These are phyloP conservation scores for Boletus vinaceobasis DNA, from an alignment of 768 basidiomycete genomes.

Conservation along the genomic window DNA sequence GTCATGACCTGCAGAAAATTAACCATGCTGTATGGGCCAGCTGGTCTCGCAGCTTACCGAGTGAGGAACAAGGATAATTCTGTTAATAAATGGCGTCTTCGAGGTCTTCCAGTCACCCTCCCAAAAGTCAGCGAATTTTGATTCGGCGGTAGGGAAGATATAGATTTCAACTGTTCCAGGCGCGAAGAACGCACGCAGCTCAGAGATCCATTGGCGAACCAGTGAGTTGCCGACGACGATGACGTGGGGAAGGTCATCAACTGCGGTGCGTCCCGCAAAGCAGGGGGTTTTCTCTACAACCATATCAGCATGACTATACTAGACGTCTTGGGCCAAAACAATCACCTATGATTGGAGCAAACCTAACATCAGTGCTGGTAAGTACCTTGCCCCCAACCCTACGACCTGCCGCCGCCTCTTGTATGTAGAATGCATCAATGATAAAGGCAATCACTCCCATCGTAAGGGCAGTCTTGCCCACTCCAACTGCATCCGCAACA, in stretches of 20 bases:
- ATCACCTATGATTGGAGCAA: too few relatives aligned
- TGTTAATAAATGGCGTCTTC: not conserved
- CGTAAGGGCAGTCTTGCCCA: conserved; percentile 6
- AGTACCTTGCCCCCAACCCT: too few relatives aligned
- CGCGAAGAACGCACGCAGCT: conserved; percentile 2
- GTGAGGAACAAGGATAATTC: conserved; percentile 5
- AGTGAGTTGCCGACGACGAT: conserved; percentile 6
- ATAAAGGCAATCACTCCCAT: conserved; percentile 5
- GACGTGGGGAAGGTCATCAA: too few relatives aligned
- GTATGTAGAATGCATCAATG: conserved; percentile 1
- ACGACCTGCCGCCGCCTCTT: not conserved
- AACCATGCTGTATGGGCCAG: too few relatives aligned
- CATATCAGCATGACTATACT: too few relatives aligned
- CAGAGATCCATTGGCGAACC: not conserved
- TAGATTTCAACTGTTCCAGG: conserved; percentile 5
- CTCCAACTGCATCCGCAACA: conserved; percentile 2
- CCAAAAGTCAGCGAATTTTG: conserved; percentile 4
- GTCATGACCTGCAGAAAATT: conserved; percentile 2
- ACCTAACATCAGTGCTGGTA: too few relatives aligned
- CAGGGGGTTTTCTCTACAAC: too few relatives aligned
- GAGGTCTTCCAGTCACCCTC: conserved; percentile 6
- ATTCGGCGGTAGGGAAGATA: conserved; percentile 1
- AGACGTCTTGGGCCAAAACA: too few relatives aligned
- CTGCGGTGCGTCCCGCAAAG: too few relatives aligned
- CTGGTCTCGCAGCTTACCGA: not conserved